Evolutionary conservation across 2,329 filamentous ascomycete genomes (phyloP).

Genomic region (Aureobasidium lini): DNA sequence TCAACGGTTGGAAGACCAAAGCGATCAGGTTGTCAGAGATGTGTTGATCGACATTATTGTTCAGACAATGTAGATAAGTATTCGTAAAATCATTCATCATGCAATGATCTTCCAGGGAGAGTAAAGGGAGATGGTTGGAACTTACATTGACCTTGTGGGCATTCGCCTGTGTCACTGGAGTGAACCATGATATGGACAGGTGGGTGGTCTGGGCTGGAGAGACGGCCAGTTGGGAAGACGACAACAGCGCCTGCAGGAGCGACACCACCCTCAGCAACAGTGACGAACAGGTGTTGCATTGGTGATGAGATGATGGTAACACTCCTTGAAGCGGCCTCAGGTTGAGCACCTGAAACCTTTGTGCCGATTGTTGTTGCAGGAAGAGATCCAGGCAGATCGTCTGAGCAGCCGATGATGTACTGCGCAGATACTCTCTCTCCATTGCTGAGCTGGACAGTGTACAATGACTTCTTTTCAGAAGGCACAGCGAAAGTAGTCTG

Average conservation of each 20-base stretch:
- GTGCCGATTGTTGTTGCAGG: background rate
- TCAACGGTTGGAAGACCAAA: conserved; percentile 17
- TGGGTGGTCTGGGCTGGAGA: conserved; percentile 30
- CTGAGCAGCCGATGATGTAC: conserved; percentile 23
- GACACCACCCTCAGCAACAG: conserved; percentile 65
- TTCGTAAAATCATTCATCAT: conserved; percentile 81
- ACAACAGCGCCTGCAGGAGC: conserved; percentile 66
- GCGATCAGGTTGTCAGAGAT: conserved; percentile 83
- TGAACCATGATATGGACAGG: conserved; percentile 62
- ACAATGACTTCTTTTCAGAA: conserved; percentile 7
- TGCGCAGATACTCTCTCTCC: conserved; percentile 25
- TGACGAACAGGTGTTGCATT: conserved; percentile 60
- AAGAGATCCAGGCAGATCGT: conserved; percentile 20
- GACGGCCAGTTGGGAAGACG: conserved; percentile 52
- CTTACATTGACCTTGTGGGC: conserved; percentile 84
- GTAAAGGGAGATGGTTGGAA: conserved; percentile 27
- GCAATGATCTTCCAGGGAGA: conserved; percentile 29
- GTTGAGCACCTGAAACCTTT: background rate
- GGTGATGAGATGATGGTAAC: conserved; percentile 63
- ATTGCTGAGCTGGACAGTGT: conserved; percentile 19
- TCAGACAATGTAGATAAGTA: conserved; percentile 99
- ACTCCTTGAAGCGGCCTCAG: conserved; percentile 17
- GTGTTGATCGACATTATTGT: conserved; percentile 63
- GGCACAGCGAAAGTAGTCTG: background rate
- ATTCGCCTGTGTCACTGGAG: conserved; percentile 88